These are phyloP conservation scores for Phytophthora sansomeana DNA, from an alignment of 352 stramenopile genomes.

Conservation along the genomic window DNA sequence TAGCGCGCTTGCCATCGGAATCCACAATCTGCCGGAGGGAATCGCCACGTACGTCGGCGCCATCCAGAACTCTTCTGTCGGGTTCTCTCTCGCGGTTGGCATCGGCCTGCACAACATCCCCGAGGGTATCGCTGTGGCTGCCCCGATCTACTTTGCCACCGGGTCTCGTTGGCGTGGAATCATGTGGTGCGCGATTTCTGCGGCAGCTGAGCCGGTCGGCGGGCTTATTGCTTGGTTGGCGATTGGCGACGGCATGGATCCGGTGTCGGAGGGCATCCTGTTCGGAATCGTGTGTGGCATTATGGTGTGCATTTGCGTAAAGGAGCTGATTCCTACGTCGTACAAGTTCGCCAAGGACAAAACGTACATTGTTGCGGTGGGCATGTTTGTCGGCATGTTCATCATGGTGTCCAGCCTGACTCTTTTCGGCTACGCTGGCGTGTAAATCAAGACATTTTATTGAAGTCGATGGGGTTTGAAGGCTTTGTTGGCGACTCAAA, in stretches of 20 bases:
- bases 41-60: slow-evolving; percentile 12
- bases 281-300: slow-evolving; percentile 94
- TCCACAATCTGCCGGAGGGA: slow-evolving; percentile 96
- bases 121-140: slow-evolving; percentile 94
- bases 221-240: slow-evolving; percentile 88
- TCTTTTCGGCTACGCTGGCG: slow-evolving; percentile 75
- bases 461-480: too few relatives aligned
- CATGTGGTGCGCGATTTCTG: slow-evolving; percentile 90
- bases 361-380: slow-evolving; percentile 75
- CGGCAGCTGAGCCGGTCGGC: slow-evolving; percentile 88
- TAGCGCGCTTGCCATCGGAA: slow-evolving; percentile 92
- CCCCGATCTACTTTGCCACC: slow-evolving; percentile 97
- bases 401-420: slow-evolving; percentile 91
- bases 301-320: slow-evolving; percentile 93
- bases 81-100: slow-evolving; percentile 8
- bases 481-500: neutral
- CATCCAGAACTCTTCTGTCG: slow-evolving; percentile 14
- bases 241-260: slow-evolving; percentile 75
- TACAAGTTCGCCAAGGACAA: slow-evolving; percentile 87
- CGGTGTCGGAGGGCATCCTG: slow-evolving; percentile 77
- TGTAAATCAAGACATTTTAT: slow-evolving; percentile 23
- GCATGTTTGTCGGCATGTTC: slow-evolving; percentile 81
- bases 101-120: slow-evolving; percentile 60
- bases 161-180: slow-evolving; percentile 93
- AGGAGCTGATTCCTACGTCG: slow-evolving; percentile 92